These are phyloP conservation scores for Leptographium procerum DNA, from an alignment of 2,329 filamentous ascomycete species.

Conservation along the genomic window DNA sequence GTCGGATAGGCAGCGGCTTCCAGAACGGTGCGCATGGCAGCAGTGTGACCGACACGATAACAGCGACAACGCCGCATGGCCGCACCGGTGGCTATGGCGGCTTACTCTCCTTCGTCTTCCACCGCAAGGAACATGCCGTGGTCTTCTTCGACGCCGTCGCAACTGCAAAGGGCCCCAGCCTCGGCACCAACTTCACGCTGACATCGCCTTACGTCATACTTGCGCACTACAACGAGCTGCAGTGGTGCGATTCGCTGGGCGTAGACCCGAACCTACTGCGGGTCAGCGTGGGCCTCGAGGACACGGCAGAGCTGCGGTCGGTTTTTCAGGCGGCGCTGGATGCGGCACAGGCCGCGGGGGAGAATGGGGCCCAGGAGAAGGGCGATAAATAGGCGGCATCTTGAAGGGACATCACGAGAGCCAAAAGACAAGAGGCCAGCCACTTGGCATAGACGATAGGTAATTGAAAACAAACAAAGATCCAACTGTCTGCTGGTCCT, in stretches of 20 bases:
- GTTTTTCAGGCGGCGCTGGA: slow-evolving; percentile 60
- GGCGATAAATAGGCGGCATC: too few relatives aligned
- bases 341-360: slow-evolving; percentile 30
- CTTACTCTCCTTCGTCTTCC: slow-evolving; percentile 73
- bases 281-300: slow-evolving; percentile 84
- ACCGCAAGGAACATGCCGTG: slow-evolving; percentile 56
- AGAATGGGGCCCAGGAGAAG: neutral
- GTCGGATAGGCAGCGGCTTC: slow-evolving; percentile 51
- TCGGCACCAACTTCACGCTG: slow-evolving; percentile 94
- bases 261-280: slow-evolving; percentile 72
- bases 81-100: slow-evolving; percentile 79
- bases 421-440: too few relatives aligned
- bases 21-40: too few relatives aligned
- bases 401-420: too few relatives aligned
- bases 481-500: too few relatives aligned
- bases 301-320: slow-evolving; percentile 50
- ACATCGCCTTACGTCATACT: slow-evolving; percentile 83
- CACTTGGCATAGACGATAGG: too few relatives aligned
- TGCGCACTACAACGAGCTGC: slow-evolving; percentile 81
- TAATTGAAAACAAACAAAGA: too few relatives aligned
- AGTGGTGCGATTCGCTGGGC: slow-evolving; percentile 78
- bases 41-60: slow-evolving; percentile 17
- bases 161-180: slow-evolving; percentile 83
- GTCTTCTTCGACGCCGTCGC: slow-evolving; percentile 78
- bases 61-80: slow-evolving; percentile 61